Conservation (phyloP, 2,329 filamentous ascomycete genomes). For the Colletotrichum phormii region DNA sequence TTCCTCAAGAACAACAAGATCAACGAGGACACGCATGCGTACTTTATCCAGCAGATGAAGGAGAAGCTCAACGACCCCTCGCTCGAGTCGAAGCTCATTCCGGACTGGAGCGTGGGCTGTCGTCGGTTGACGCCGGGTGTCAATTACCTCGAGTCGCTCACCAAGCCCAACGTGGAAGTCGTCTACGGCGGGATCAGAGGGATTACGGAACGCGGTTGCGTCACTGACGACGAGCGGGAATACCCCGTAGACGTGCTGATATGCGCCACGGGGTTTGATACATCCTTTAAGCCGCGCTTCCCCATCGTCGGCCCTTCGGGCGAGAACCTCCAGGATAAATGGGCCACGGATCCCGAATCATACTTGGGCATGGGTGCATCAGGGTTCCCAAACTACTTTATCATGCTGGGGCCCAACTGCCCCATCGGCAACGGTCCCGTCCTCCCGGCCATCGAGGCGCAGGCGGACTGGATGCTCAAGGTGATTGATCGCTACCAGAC, state of each 20-base stretch:
- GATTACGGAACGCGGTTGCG: conserved; percentile 43
- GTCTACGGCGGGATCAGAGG: conserved; percentile 50
- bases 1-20: conserved; percentile 55
- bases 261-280: conserved; percentile 42
- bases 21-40: conserved; percentile 52
- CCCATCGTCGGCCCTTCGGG: conserved; percentile 57
- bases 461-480: conserved; percentile 62
- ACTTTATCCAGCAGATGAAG: conserved; percentile 54
- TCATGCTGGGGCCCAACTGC: conserved; percentile 54
- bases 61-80: conserved; percentile 47
- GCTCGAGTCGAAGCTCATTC: conserved; percentile 40
- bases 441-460: conserved; percentile 56
- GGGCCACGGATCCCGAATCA: conserved; percentile 42
- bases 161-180: conserved; percentile 42
- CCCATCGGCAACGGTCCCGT: conserved; percentile 53
- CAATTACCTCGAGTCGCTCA: conserved; percentile 42
- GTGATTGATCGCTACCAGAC: conserved; percentile 62
- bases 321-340: conserved; percentile 44
- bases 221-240: conserved; percentile 42
- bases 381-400: conserved; percentile 44
- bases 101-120: conserved; percentile 39
- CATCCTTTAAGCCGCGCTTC: conserved; percentile 48
- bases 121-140: conserved; percentile 41
- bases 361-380: conserved; percentile 47
- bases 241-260: conserved; percentile 42